phyloP scores from a whole-genome alignment of 805 yeast species.

The Debaryomyces hansenii region DNA sequence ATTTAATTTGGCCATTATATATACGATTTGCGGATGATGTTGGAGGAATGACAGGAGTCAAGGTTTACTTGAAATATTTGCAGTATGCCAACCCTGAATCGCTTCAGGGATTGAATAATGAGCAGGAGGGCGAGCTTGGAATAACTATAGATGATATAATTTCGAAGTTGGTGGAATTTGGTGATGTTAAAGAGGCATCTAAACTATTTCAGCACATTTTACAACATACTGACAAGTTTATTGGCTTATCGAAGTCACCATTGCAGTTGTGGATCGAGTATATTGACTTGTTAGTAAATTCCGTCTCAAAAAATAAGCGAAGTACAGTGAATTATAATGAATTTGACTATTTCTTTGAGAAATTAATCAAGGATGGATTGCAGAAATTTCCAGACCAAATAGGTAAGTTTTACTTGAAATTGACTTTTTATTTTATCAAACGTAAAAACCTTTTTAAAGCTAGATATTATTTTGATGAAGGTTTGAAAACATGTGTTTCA shows the following conservation, averaged over 20 bases:
- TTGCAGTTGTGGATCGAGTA: conserved; percentile 50
- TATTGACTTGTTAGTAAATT: conserved; percentile 37
- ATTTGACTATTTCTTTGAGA: conserved; percentile 22
- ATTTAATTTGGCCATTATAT: conserved; percentile 42
- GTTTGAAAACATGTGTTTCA: conserved; percentile 47
- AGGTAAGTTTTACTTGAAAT: conserved; percentile 46
- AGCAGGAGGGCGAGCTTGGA: conserved; percentile 5
- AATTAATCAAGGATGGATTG: conserved; percentile 15
- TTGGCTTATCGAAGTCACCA: conserved; percentile 38
- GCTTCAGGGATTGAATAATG: conserved; percentile 4
- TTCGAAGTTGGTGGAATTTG: conserved; percentile 30
- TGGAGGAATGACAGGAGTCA: conserved; percentile 40
- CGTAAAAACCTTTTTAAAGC: conserved; percentile 25
- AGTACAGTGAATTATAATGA: conserved; percentile 9
- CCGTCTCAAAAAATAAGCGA: not conserved
- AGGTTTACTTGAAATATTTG: conserved; percentile 30
- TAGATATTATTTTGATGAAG: conserved; percentile 44
- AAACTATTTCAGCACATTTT: conserved; percentile 33
- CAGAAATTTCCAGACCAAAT: conserved; percentile 57
- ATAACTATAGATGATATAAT: conserved; percentile 28
- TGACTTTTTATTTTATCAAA: conserved; percentile 50
- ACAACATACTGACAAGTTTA: conserved; percentile 26
- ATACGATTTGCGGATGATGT: conserved; percentile 53
- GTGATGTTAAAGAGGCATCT: conserved; percentile 22
- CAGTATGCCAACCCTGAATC: conserved; percentile 22